phyloP scores from a whole-genome alignment of 345 rosid species.

The Acer yangbiense region DNA sequence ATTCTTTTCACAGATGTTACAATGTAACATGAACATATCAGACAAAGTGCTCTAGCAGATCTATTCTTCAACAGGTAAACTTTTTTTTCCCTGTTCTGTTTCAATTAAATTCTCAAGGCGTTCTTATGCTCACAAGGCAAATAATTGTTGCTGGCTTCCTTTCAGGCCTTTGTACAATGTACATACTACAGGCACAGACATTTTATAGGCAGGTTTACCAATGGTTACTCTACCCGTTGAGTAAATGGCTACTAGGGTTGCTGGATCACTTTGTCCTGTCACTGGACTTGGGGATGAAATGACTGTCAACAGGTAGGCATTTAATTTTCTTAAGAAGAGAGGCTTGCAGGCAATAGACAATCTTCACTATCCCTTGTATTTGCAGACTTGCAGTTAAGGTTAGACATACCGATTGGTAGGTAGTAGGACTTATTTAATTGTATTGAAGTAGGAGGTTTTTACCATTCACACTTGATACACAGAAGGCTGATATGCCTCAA shows the following conservation, averaged over 20 bases:
- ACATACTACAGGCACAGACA: conserved; percentile 96
- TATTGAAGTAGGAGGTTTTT: too few species aligned
- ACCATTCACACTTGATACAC: too few species aligned
- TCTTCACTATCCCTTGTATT: not conserved
- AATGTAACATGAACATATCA: conserved; percentile 90
- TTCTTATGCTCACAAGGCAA: not conserved
- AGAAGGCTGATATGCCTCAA: too few species aligned
- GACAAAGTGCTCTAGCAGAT: conserved; percentile 96
- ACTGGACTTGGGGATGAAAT: conserved; percentile 98
- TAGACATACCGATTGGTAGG: not conserved
- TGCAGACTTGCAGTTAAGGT: not conserved
- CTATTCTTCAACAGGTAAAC: conserved; percentile 86
- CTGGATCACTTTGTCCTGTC: conserved; percentile 94
- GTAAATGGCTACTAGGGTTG: conserved; percentile 99
- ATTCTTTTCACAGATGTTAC: conserved; percentile 98
- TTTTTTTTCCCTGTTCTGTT: not conserved
- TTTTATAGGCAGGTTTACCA: conserved; percentile 97
- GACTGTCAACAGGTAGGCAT: conserved; percentile 77
- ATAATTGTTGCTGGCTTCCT: not conserved
- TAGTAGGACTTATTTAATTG: not conserved
- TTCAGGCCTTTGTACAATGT: conserved; percentile 94
- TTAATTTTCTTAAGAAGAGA: not conserved
- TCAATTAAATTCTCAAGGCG: not conserved
- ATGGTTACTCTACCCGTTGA: conserved; percentile 97
- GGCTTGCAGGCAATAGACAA: not conserved